phyloP scores from a whole-genome alignment of 441 rosid species.

The Pelargonium myrrhifolium region DNA sequence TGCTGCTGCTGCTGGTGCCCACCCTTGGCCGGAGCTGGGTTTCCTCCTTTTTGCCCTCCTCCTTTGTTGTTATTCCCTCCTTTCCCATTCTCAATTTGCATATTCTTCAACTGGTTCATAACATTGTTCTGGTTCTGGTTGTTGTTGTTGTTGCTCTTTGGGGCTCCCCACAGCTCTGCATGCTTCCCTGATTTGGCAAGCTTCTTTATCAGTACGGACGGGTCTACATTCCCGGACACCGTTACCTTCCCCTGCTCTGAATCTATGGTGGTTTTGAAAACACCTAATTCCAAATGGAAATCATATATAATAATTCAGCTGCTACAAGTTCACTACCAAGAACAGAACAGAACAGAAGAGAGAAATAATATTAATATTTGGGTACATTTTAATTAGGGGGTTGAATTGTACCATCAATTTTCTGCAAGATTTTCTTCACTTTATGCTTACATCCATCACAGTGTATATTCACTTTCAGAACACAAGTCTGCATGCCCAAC shows the following conservation, averaged over 20 bases:
- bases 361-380: too few species aligned
- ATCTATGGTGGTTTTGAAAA: slow-evolving; percentile 50
- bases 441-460: slow-evolving; percentile 88
- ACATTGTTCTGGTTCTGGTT: slow-evolving; percentile 28
- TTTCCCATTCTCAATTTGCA: slow-evolving; percentile 47
- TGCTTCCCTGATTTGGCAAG: slow-evolving; percentile 83
- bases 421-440: slow-evolving; percentile 65
- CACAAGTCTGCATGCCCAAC: slow-evolving; percentile 51
- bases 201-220: slow-evolving; percentile 56
- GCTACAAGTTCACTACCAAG: too few species aligned
- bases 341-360: too few species aligned
- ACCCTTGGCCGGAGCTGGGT: slow-evolving; percentile 30
- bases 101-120: slow-evolving; percentile 58
- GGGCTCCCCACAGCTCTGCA: slow-evolving; percentile 66
- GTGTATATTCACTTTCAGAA: slow-evolving; percentile 80
- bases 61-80: slow-evolving; percentile 52
- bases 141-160: slow-evolving; percentile 25
- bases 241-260: slow-evolving; percentile 79
- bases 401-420: slow-evolving; percentile 57
- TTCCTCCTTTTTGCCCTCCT: slow-evolving; percentile 60
- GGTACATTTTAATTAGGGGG: too few species aligned
- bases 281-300: slow-evolving; percentile 44
- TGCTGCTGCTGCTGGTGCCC: too few species aligned
- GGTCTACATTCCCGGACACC: slow-evolving; percentile 74
- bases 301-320: slow-evolving; percentile 14